Percentiles rank a stretch among this genome's conserved stretches.
These are phyloP conservation scores for Novymonas esmeraldas DNA, from an alignment of 208 protist species.

Conservation along the genomic window DNA sequence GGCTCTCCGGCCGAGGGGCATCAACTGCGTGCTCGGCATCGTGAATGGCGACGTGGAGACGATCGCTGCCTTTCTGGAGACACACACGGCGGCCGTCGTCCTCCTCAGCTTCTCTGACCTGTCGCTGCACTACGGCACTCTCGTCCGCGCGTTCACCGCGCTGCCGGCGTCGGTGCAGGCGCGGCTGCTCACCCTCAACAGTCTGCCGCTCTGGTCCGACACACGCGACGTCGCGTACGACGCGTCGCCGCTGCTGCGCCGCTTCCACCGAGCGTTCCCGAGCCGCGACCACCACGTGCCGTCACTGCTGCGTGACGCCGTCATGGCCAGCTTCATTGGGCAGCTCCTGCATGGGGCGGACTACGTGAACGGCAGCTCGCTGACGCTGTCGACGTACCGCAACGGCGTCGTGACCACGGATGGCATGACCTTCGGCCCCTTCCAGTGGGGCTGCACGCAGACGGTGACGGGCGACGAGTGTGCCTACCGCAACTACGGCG, in stretches of 20 bases:
- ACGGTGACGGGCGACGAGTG: slow-evolving; percentile 7
- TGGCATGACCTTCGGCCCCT: slow-evolving; percentile 3
- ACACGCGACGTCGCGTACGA: slow-evolving; percentile 6
- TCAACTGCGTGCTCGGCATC: slow-evolving; percentile 20
- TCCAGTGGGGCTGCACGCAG: neutral
- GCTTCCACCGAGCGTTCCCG: slow-evolving; percentile 18
- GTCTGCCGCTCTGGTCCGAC: slow-evolving; percentile 53
- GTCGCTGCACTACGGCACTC: slow-evolving; percentile 26
- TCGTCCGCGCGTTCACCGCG: slow-evolving; percentile 20
- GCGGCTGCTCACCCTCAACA: slow-evolving; percentile 40
- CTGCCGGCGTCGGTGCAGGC: slow-evolving; percentile 16
- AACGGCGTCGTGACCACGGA: neutral
- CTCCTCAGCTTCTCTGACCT: slow-evolving; percentile 46
- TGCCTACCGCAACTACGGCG: slow-evolving; percentile 51
- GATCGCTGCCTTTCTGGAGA: slow-evolving; percentile 25
- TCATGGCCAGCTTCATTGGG: neutral
- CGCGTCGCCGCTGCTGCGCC: slow-evolving; percentile 2
- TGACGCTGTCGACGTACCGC: neutral
- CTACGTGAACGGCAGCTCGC: neutral
- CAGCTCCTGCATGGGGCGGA: slow-evolving; percentile 10
- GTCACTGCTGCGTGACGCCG: neutral
- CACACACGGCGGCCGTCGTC: slow-evolving; percentile 15
- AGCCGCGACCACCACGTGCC: neutral
- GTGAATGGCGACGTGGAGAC: slow-evolving; percentile 7
- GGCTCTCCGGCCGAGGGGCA: neutral